A percentile compares a stretch with the other conserved stretches of the same genome.
Evolutionary conservation across 176 grass and related monocot species (phyloP).

Genomic region (Eleusine indica): DNA sequence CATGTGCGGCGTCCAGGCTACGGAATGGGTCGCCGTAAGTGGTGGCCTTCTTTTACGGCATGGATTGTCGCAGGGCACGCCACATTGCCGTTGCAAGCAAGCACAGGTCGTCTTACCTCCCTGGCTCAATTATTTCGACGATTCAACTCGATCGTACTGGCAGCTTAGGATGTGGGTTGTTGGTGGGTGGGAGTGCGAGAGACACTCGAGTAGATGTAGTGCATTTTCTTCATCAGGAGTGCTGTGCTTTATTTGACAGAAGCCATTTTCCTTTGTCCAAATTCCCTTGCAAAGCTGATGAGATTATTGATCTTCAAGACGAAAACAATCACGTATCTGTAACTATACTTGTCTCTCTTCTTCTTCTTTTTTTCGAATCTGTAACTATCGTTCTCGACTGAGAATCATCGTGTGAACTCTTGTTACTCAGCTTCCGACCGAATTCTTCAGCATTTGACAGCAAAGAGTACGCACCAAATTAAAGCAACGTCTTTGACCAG

Average conservation of each 20-base stretch:
- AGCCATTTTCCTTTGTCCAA: background rate
- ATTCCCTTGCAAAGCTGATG: background rate
- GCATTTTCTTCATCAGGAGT: background rate
- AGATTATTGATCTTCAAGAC: background rate
- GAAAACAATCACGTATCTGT: background rate
- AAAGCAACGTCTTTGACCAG: conserved; percentile 18
- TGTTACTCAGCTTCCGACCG: no score
- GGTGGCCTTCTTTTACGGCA: background rate
- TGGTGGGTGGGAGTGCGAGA: conserved; percentile 35
- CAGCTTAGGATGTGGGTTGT: conserved; percentile 22
- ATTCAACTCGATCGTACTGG: background rate
- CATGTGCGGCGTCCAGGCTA: background rate
- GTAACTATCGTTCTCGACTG: no score
- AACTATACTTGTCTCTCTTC: background rate
- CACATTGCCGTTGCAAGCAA: background rate
- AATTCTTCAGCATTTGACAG: background rate
- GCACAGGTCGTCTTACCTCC: conserved; percentile 1
- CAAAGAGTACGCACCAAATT: background rate
- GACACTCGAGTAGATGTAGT: conserved; percentile 1
- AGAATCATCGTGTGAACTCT: no score
- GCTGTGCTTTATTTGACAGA: background rate
- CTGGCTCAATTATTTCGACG: conserved; percentile 36
- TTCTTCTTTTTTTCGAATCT: no score
- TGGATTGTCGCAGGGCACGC: background rate
- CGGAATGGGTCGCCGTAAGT: background rate